These are phyloP conservation scores for Keithomyces neogunnii DNA, from an alignment of 2,329 filamentous ascomycete species.

Conservation along the genomic window DNA sequence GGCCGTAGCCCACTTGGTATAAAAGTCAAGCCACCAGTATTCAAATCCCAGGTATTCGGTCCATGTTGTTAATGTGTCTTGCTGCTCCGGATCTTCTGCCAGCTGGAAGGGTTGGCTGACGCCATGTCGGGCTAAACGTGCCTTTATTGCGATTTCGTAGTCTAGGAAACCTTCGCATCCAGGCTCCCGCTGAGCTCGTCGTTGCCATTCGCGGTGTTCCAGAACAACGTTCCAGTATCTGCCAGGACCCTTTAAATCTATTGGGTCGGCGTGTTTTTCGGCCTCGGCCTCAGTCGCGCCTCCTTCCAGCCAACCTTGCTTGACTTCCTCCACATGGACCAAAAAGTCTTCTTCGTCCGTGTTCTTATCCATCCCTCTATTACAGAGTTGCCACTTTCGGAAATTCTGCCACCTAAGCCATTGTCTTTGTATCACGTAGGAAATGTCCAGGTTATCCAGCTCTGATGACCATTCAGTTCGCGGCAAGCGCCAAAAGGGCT, in stretches of 20 bases:
- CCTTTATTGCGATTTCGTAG: conserved; percentile 16
- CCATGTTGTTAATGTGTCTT: conserved; percentile 28
- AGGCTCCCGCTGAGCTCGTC: conserved; percentile 6
- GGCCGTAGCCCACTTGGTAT: conserved; percentile 11
- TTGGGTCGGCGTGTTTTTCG: conserved; percentile 9
- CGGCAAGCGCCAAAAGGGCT: conserved; percentile 14
- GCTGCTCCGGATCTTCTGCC: conserved; percentile 16
- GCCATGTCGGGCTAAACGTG: conserved; percentile 18
- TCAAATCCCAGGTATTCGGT: conserved; percentile 28
- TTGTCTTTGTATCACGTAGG: conserved; percentile 17
- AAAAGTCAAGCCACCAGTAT: conserved; percentile 16
- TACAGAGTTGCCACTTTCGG: conserved; percentile 20
- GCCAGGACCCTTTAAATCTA: conserved; percentile 1
- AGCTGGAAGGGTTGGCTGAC: conserved; percentile 21
- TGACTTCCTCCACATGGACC: conserved; percentile 6
- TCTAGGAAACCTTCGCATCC: conserved; percentile 13
- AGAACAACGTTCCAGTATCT: conserved; percentile 5
- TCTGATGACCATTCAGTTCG: not conserved
- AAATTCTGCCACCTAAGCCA: conserved; percentile 20
- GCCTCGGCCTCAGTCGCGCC: not conserved
- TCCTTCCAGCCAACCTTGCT: not conserved
- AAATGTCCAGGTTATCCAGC: not conserved
- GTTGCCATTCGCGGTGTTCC: conserved; percentile 6
- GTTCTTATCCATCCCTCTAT: conserved; percentile 10
- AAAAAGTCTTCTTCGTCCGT: conserved; percentile 13